These are phyloP conservation scores for Sporothrix pallida DNA, from an alignment of 2,329 filamentous ascomycete species.

Conservation along the genomic window DNA sequence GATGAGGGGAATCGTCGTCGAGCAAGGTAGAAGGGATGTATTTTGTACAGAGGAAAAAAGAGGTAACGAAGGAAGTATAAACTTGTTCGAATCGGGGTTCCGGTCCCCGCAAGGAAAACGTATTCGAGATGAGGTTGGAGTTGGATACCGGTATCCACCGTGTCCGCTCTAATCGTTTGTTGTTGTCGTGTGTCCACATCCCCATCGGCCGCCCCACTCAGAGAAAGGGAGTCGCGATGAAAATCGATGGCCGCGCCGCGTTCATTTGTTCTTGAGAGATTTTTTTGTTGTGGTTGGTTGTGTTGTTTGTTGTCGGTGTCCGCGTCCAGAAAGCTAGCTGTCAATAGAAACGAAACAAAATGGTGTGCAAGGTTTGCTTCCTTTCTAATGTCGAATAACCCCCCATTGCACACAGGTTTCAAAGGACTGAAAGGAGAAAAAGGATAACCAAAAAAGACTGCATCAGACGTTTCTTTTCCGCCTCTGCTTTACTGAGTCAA, in stretches of 20 bases:
- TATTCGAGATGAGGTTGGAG: constrained; percentile 15
- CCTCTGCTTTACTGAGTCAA: constrained; percentile 28
- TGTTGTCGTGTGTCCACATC: constrained; percentile 29
- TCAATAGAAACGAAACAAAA: constrained; percentile 48
- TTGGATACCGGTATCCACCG: constrained; percentile 27
- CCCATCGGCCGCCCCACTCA: constrained; percentile 2
- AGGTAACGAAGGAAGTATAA: constrained; percentile 40
- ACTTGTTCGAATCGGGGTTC: constrained; percentile 23
- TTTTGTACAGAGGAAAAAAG: constrained; percentile 35
- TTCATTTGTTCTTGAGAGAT: constrained; percentile 17
- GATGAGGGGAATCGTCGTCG: background rate
- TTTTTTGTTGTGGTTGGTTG: constrained; percentile 12
- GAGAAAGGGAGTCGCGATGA: constrained; percentile 4
- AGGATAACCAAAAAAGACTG: constrained; percentile 34
- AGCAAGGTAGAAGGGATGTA: background rate
- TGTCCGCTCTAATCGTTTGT: constrained; percentile 25
- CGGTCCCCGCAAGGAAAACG: constrained; percentile 15
- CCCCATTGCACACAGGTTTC: constrained; percentile 38
- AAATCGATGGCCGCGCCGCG: constrained; percentile 51
- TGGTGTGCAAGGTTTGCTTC: constrained; percentile 35
- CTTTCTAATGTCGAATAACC: constrained; percentile 22
- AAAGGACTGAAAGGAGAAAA: constrained; percentile 44
- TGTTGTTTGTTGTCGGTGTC: constrained; percentile 46
- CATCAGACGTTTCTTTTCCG: background rate
- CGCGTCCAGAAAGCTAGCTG: constrained; percentile 58